Conservation (phyloP, 2,329 filamentous ascomycete species). For the Dactylellina sp. region DNA sequence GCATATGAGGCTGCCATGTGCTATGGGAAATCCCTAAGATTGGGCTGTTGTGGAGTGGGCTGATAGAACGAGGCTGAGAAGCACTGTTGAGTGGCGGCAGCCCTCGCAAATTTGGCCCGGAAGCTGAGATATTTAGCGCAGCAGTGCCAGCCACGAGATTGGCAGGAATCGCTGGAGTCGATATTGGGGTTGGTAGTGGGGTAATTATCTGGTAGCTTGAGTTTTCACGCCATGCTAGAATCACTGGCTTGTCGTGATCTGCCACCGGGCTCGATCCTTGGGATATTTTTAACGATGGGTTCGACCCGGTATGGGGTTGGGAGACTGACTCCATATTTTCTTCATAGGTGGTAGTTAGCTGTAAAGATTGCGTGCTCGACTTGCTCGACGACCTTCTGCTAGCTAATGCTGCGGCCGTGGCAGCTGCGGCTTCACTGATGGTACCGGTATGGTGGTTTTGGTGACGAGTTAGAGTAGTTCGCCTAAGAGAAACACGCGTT, state of each 20-base stretch:
- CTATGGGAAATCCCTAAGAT: constrained; percentile 43
- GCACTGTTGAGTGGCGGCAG: constrained; percentile 39
- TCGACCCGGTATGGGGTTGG: constrained; percentile 55
- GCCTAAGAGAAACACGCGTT: constrained; percentile 66
- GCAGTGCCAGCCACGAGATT: constrained; percentile 58
- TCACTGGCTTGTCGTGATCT: constrained; percentile 54
- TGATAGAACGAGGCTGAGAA: constrained; percentile 50
- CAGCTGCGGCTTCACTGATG: constrained; percentile 89
- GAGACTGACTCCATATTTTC: constrained; percentile 57
- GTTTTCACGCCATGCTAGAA: constrained; percentile 49
- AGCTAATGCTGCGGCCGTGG: constrained; percentile 86
- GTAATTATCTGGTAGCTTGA: constrained; percentile 58
- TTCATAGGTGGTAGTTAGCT: constrained; percentile 62
- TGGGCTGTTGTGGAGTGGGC: constrained; percentile 44
- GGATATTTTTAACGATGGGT: constrained; percentile 56
- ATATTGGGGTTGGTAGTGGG: constrained; percentile 59
- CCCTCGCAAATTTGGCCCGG: constrained; percentile 33
- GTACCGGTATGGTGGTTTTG: constrained; percentile 96
- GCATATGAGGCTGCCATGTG: constrained; percentile 34
- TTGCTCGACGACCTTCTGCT: constrained; percentile 54
- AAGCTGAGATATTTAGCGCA: constrained; percentile 41
- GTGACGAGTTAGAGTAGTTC: constrained; percentile 93
- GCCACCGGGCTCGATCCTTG: constrained; percentile 53
- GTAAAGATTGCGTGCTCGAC: constrained; percentile 64
- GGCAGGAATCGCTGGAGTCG: constrained; percentile 60